A percentile compares a stretch with the other conserved stretches of the same genome.
Evolutionary conservation across 2,329 filamentous ascomycete species (phyloP).

Genomic region (Cordyceps militaris): DNA sequence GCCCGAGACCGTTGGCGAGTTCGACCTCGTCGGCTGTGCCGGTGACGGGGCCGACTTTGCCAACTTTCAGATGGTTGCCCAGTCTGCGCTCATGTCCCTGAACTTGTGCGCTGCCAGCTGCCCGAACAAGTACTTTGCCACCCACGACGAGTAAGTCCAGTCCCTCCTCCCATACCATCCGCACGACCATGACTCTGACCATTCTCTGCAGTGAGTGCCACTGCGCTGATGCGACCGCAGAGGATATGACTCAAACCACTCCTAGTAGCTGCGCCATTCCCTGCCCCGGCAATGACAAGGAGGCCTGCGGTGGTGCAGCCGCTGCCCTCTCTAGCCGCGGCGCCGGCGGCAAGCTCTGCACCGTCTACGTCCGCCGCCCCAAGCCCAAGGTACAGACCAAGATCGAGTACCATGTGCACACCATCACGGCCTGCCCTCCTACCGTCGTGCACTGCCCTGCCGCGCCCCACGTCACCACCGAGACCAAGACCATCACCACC

Average conservation of each 20-base stretch:
- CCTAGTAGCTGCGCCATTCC: conserved; percentile 13
- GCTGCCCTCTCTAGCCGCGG: background rate
- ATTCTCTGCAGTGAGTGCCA: conserved; percentile 18
- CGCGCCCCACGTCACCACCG: conserved; percentile 16
- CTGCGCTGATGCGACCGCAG: conserved; percentile 17
- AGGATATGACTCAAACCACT: conserved; percentile 10
- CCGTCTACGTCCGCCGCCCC: conserved; percentile 14
- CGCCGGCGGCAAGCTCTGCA: conserved; percentile 7
- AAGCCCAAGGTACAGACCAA: conserved; percentile 21
- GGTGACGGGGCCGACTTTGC: conserved; percentile 23
- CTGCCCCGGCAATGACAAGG: conserved; percentile 17
- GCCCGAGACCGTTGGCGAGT: conserved; percentile 8
- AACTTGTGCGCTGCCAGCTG: conserved; percentile 22
- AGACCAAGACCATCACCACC: conserved; percentile 20
- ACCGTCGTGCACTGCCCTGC: conserved; percentile 20
- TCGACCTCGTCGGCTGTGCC: conserved; percentile 21
- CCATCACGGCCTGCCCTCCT: conserved; percentile 25
- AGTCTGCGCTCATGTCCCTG: conserved; percentile 17
- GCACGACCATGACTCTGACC: background rate
- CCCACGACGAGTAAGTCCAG: conserved; percentile 19
- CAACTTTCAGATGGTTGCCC: conserved; percentile 17
- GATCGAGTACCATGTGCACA: conserved; percentile 21
- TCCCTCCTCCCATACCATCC: background rate
- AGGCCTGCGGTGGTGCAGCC: conserved; percentile 13
- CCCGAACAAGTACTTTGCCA: conserved; percentile 20